Evolutionary conservation across 2,329 filamentous ascomycete species (phyloP), one percentile per base, ranked within the genome.

Genomic region (Hypoxylon sp.): DNA sequence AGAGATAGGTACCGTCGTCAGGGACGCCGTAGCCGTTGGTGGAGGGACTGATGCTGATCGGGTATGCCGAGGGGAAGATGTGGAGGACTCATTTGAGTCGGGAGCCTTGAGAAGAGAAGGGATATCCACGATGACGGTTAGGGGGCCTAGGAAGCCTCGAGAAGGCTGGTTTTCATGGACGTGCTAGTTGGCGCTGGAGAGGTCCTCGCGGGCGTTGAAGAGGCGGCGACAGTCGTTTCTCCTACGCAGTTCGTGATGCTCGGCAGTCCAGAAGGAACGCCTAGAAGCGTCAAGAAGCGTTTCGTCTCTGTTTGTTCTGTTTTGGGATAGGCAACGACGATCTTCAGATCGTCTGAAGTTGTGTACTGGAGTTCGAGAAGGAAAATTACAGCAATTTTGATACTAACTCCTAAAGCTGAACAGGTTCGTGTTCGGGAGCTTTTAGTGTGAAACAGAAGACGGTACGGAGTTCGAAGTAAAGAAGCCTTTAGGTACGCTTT

Each of bases 51-150:
- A 79, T 69, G 79, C 73, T 65, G 81, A 77, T 75, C 78, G 78
- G 56, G 74, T 76, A 62, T 79, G 79, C 62, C 79, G 79, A 69
- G 80, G 76, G 71, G 80, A 80, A 75, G 85, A 83, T 69, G 81
- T 81, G 75, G 85, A 85, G 80, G 90, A 90, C 87, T 92, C 90
- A 87, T 89, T 84, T 82, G 91, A 90, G 87, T 89, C 89, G 79
- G 89, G 84, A 79, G 86, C 87, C 87, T 94, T 93, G 82, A 97
- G 88, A 74, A 97, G 88, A 74, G 92, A 91, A 82, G 92, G 89
- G 92, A 97, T 97, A 94, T 97, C 94, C 94, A 97, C 91, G 88
- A 86, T 94, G 89, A 85, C 88, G 87, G 86, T 86, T 74, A 78
- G 78, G 80, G 80, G 71, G 74, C 73, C 74, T 78, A 76, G 63